Evolutionary conservation across 306 rosid genomes (phyloP), one percentile per base, ranked within the genome.

Genomic region (Prinsepia uniflora): DNA sequence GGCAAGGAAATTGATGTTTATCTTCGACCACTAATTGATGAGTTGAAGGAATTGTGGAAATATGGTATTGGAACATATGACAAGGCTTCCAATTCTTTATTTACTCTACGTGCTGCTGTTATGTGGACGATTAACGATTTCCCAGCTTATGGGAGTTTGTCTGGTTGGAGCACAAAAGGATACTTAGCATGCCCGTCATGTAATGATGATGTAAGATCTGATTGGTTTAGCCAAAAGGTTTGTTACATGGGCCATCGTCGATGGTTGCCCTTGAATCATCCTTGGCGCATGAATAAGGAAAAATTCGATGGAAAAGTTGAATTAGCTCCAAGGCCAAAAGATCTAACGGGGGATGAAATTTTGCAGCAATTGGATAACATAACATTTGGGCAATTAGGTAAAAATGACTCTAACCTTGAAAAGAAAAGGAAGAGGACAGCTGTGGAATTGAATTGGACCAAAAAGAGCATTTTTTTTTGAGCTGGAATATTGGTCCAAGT

Each of bases 401-500:
- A 57, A 19, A 1, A 19, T 2, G 11, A 5, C 9, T 10, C 2
- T 12, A 30, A 15, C 7, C 8, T 0, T 2, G 13, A n/a, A 4
- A 48, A 4, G 30, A 67, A 67, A 4, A 2, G 13, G 7, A 48
- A 24, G 15, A 7, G 7, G n/a, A 36, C 36, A 3, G 1, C 4
- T 3, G 10, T 5, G 12, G 7, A 20, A 8, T 5, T 6, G 1
- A 67, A 49, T 67, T 67, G 60, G 61, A 67, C 53, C 10, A 67
- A 66, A 3, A 66, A 45, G 15, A 24, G 70, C 48, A 45, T 66
- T 66, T 66, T 66, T 24, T 17, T 66, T 66, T 11, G 22, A 66
- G 17, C 47, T 66, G 3, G 56, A 45, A 5, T 47, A 66, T 13
- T 66, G 55, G 70, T 19, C 19, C 10, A 13, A 22, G 5, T 13